These are phyloP conservation scores for Paraconiothyrium brasiliense DNA, from an alignment of 2,329 filamentous ascomycete genomes.

Conservation along the genomic window DNA sequence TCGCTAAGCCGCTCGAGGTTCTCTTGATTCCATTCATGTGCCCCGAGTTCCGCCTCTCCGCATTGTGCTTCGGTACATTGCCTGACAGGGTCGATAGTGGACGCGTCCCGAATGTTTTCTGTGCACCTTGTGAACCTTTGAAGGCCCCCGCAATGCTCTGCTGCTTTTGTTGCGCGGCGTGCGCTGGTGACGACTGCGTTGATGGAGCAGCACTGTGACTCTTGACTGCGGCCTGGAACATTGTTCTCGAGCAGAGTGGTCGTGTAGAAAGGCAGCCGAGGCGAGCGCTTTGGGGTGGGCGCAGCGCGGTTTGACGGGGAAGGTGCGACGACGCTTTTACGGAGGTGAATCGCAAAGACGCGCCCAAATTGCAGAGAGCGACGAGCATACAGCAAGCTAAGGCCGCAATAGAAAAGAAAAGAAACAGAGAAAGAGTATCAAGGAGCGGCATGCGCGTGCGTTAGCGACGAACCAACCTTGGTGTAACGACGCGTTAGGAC, in stretches of 20 bases:
- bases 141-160: slow-evolving; percentile 51
- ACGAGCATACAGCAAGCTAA: slow-evolving; percentile 52
- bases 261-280: slow-evolving; percentile 30
- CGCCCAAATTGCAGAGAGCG: slow-evolving; percentile 39
- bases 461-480: slow-evolving; percentile 25
- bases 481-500: slow-evolving; percentile 29
- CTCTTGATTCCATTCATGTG: slow-evolving; percentile 53
- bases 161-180: slow-evolving; percentile 31
- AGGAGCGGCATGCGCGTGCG: slow-evolving; percentile 33
- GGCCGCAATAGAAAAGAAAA: slow-evolving; percentile 35
- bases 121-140: slow-evolving; percentile 47
- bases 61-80: slow-evolving; percentile 46
- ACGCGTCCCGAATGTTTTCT: slow-evolving; percentile 40
- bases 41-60: slow-evolving; percentile 22
- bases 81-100: slow-evolving; percentile 39
- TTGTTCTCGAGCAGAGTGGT: slow-evolving; percentile 30
- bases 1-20: slow-evolving; percentile 57
- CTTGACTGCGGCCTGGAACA: slow-evolving; percentile 55
- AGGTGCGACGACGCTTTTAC: slow-evolving; percentile 35
- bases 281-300: slow-evolving; percentile 19
- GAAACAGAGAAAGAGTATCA: slow-evolving; percentile 30
- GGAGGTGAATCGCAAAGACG: slow-evolving; percentile 44
- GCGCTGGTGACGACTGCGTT: slow-evolving; percentile 31
- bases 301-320: slow-evolving; percentile 26
- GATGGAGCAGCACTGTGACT: slow-evolving; percentile 48